Percentiles rank a stretch among this genome's conserved stretches.
phyloP scores from a whole-genome alignment of 352 stramenopile genomes.

The Globisporangium polare region DNA sequence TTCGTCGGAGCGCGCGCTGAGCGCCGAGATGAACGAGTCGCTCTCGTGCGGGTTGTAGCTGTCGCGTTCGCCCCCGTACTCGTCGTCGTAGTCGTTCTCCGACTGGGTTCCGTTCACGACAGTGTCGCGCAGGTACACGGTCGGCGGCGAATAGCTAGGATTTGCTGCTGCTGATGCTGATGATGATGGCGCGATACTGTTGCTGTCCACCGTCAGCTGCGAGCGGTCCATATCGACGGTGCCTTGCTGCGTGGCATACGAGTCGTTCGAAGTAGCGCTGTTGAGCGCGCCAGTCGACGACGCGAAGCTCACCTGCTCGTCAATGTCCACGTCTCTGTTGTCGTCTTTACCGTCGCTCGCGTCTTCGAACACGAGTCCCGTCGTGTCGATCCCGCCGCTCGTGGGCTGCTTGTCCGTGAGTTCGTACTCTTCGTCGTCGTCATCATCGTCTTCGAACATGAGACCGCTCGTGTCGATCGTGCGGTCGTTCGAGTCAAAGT shows the following conservation, averaged over 20 bases:
- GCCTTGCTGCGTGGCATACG: constrained; percentile 13
- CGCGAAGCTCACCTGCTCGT: constrained; percentile 1
- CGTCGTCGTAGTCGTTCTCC: constrained; percentile 27
- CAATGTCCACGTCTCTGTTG: constrained; percentile 13
- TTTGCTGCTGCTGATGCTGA: constrained; percentile 23
- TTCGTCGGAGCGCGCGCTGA: constrained; percentile 61
- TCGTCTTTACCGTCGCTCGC: neutral
- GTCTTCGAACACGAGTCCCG: constrained; percentile 3
- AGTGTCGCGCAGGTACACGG: constrained; percentile 27
- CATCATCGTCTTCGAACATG: constrained; percentile 11
- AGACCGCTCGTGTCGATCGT: constrained; percentile 3
- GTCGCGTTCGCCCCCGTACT: constrained; percentile 20
- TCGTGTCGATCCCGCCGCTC: constrained; percentile 13
- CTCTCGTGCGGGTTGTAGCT: constrained; percentile 24
- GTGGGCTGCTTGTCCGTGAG: neutral
- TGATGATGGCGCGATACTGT: constrained; percentile 14
- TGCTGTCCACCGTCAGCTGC: constrained; percentile 6
- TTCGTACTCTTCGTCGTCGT: neutral
- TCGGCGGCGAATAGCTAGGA: constrained; percentile 23
- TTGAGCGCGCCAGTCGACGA: constrained; percentile 7
- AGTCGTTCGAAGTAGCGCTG: constrained; percentile 5
- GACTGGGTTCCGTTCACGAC: constrained; percentile 11
- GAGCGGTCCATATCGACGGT: constrained; percentile 15
- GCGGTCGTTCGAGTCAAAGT: constrained; percentile 2
- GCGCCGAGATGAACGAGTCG: constrained; percentile 48